A percentile compares a stretch with the other conserved stretches of the same genome.
Conservation (phyloP, 495 filamentous ascomycete genomes). For the Lophium mytilinum region DNA sequence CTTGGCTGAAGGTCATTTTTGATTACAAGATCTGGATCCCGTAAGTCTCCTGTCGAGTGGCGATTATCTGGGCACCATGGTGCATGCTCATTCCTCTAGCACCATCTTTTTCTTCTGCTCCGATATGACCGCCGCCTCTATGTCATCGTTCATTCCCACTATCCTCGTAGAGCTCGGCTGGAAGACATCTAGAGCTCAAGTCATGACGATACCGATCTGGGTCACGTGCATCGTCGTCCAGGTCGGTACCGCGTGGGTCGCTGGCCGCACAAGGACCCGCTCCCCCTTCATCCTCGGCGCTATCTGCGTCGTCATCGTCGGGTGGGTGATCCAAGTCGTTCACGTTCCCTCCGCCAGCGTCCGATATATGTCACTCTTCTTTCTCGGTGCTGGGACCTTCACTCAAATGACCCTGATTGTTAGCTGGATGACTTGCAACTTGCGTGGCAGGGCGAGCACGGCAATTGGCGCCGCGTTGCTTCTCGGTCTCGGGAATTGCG, state of each 20-base stretch:
- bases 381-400: constrained; percentile 15
- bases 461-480: constrained; percentile 17
- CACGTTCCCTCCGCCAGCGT: constrained; percentile 8
- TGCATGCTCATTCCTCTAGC: not conserved
- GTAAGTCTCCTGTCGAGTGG: not conserved
- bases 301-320: constrained; percentile 7
- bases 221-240: constrained; percentile 12
- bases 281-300: constrained; percentile 19
- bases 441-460: constrained; percentile 11
- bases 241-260: constrained; percentile 12
- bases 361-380: constrained; percentile 18
- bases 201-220: constrained; percentile 22
- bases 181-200: constrained; percentile 17
- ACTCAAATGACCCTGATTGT: constrained; percentile 20
- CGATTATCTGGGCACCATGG: not conserved
- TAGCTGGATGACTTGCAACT: constrained; percentile 19
- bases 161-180: constrained; percentile 22
- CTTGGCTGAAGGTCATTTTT: constrained; percentile 15
- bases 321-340: constrained; percentile 16
- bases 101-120: constrained; percentile 22
- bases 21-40: constrained; percentile 22
- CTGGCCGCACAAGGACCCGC: constrained; percentile 12
- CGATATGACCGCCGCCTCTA: constrained; percentile 25
- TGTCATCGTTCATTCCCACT: constrained; percentile 20
- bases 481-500: constrained; percentile 20